Evolutionary conservation across 2,329 filamentous ascomycete genomes (phyloP).

Genomic region (Nemania diffusa): DNA sequence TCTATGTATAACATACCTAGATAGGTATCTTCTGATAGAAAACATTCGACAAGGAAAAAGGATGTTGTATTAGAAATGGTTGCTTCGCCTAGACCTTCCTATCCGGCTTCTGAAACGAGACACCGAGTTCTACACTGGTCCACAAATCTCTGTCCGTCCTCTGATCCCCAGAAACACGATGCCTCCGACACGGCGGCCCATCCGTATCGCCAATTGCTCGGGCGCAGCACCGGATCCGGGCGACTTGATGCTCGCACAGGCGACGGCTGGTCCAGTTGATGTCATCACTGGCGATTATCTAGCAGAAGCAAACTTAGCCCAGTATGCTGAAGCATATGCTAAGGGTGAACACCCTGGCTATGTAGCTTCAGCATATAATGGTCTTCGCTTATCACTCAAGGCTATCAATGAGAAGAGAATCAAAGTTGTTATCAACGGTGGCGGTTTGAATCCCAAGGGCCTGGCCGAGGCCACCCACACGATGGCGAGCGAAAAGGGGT

Average conservation of each 20-base stretch:
- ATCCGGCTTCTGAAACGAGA: no score
- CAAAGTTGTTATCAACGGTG: constrained; percentile 65
- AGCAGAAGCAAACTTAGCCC: constrained; percentile 63
- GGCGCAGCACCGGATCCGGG: constrained; percentile 39
- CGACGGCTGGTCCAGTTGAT: constrained; percentile 53
- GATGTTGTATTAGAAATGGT: no score
- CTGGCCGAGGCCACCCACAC: constrained; percentile 65
- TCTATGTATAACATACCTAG: no score
- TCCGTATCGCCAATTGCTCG: constrained; percentile 43
- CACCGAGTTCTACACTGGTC: background rate
- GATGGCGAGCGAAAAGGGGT: constrained; percentile 46
- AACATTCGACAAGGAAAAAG: no score
- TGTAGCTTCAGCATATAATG: constrained; percentile 51
- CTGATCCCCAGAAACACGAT: constrained; percentile 14
- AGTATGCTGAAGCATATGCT: constrained; percentile 51
- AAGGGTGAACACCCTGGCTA: constrained; percentile 48
- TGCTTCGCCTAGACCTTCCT: no score
- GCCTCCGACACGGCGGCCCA: constrained; percentile 30
- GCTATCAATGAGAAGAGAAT: constrained; percentile 55
- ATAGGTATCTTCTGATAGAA: no score
- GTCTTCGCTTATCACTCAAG: constrained; percentile 37
- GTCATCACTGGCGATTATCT: constrained; percentile 56
- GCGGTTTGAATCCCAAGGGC: constrained; percentile 62
- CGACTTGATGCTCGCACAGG: constrained; percentile 40
- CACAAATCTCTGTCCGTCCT: background rate